Percentiles rank a stretch among this genome's conserved stretches.
Evolutionary conservation across 2,329 filamentous ascomycete genomes (phyloP).

Genomic region (Cladosporium phlei): DNA sequence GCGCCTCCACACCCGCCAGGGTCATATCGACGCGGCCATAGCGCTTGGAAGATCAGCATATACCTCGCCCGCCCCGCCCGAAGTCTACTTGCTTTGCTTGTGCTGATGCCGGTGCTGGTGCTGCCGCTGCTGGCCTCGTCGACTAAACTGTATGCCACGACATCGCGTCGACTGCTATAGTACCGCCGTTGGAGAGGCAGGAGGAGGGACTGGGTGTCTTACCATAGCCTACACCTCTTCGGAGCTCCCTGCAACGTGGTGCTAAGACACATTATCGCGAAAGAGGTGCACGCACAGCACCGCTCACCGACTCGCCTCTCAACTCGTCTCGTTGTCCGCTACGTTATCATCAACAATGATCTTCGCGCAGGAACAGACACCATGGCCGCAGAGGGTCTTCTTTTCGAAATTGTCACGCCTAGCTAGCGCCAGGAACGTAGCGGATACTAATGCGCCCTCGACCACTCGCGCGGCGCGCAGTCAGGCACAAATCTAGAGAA

Average conservation of each 20-base stretch:
- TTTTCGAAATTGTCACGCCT: slow-evolving; percentile 8
- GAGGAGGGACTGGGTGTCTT: slow-evolving; percentile 9
- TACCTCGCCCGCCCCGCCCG: background rate
- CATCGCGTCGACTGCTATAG: slow-evolving; percentile 5
- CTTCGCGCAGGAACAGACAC: too few species aligned
- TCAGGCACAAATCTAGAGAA: too few species aligned
- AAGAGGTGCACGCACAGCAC: background rate
- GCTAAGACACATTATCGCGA: slow-evolving; percentile 1
- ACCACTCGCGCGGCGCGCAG: slow-evolving; percentile 9
- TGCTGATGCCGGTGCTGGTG: too few species aligned
- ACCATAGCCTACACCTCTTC: background rate
- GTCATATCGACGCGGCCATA: slow-evolving; percentile 3
- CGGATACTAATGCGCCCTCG: slow-evolving; percentile 11
- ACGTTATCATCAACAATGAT: too few species aligned
- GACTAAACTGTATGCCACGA: background rate
- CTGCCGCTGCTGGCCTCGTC: slow-evolving; percentile 5
- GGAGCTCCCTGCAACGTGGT: slow-evolving; percentile 6
- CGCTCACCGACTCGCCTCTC: too few species aligned
- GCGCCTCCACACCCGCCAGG: background rate
- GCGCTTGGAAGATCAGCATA: slow-evolving; percentile 11
- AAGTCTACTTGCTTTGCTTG: background rate
- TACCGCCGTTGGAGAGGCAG: slow-evolving; percentile 13
- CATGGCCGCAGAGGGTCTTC: too few species aligned
- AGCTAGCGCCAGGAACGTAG: slow-evolving; percentile 7
- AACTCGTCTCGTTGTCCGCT: too few species aligned